phyloP scores from a whole-genome alignment of 2,329 filamentous ascomycete species.

The Aspergillus sp. region DNA sequence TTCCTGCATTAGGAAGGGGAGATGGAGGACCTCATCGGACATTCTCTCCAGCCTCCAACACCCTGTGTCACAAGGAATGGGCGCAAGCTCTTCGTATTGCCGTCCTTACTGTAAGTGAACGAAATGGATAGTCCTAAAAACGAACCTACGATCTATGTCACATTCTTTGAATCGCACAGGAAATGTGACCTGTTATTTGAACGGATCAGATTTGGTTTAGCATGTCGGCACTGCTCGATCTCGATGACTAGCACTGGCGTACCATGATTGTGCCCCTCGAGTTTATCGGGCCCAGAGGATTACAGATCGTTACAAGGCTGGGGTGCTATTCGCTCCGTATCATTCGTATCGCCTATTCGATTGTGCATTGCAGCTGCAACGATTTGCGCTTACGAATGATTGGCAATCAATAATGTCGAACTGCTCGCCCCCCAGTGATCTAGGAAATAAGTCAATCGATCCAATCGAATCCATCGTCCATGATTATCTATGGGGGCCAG shows the following conservation, averaged over 20 bases:
- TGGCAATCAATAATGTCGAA: not conserved
- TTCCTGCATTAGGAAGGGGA: not conserved
- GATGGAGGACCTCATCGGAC: not conserved
- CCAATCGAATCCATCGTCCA: not conserved
- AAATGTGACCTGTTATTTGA: constrained; percentile 12
- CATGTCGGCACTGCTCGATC: not conserved
- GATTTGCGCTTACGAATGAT: not conserved
- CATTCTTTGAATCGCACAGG: not conserved
- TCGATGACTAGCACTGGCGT: constrained; percentile 1
- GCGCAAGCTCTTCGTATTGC: not conserved
- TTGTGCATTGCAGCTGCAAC: not conserved
- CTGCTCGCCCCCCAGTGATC: not conserved
- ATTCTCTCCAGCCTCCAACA: not conserved
- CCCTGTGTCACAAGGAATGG: not conserved
- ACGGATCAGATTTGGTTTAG: constrained; percentile 4
- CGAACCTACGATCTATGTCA: not conserved
- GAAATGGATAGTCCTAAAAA: not conserved
- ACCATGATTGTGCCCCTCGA: constrained; percentile 9
- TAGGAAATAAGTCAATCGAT: not conserved
- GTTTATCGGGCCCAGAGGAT: constrained; percentile 11
- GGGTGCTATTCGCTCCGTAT: not conserved
- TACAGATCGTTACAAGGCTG: constrained; percentile 6
- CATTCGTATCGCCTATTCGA: not conserved
- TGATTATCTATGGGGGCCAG: not conserved
- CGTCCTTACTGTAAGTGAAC: not conserved